Conservation (phyloP, 805 yeast species). For the Candida montana region DNA sequence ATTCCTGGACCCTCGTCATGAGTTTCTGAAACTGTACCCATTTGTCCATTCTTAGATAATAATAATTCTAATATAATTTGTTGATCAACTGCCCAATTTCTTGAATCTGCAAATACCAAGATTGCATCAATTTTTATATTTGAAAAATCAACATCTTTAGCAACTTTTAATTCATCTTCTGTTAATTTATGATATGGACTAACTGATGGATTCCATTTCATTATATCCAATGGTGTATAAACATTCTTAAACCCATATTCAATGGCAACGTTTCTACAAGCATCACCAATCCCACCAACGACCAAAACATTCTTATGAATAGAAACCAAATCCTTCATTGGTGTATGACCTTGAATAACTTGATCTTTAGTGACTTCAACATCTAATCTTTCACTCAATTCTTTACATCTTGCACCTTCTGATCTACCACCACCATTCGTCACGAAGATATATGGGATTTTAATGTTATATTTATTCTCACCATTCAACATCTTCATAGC, state of each 20-base stretch:
- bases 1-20: constrained; percentile 76
- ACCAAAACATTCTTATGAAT: constrained; percentile 70
- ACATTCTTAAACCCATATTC: constrained; percentile 82
- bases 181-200: constrained; percentile 77
- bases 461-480: constrained; percentile 67
- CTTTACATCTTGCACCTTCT: constrained; percentile 68
- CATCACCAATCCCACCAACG: constrained; percentile 85
- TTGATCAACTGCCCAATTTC: constrained; percentile 92
- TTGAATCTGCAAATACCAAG: constrained; percentile 83
- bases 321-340: constrained; percentile 77
- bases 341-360: constrained; percentile 90
- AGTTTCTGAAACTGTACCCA: constrained; percentile 75
- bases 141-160: constrained; percentile 56
- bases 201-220: constrained; percentile 84
- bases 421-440: constrained; percentile 93
- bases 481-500: constrained; percentile 75
- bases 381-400: constrained; percentile 56
- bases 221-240: constrained; percentile 73
- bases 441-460: constrained; percentile 77
- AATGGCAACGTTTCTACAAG: constrained; percentile 77
- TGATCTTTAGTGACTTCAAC: constrained; percentile 65
- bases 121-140: constrained; percentile 71
- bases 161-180: constrained; percentile 58
- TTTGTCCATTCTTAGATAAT: constrained; percentile 68
- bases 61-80: constrained; percentile 82